Evolutionary conservation across 208 protist species (phyloP).

Genomic region (Porcisia hertigi): DNA sequence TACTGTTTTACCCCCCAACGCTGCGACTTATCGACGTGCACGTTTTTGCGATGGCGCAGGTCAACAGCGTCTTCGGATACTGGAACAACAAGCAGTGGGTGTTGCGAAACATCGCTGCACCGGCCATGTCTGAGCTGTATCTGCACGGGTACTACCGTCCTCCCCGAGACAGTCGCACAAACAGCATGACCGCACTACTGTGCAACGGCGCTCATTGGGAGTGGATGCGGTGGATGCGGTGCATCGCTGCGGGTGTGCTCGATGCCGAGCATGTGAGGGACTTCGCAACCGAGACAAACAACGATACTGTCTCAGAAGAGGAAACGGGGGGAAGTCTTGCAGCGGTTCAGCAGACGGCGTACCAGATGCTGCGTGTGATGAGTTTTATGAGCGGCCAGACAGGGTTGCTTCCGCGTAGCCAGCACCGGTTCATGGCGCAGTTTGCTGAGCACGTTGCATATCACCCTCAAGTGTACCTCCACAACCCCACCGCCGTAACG

Average conservation of each 20-base stretch:
- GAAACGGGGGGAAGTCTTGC: neutral
- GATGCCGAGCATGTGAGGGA: neutral
- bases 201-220: constrained; percentile 52
- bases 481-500: constrained; percentile 17
- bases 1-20: constrained; percentile 23
- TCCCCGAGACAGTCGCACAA: constrained; percentile 28
- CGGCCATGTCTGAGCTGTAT: constrained; percentile 13
- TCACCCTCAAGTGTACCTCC: constrained; percentile 39
- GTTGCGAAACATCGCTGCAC: constrained; percentile 31
- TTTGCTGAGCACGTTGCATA: constrained; percentile 35
- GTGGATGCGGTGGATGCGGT: constrained; percentile 60
- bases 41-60: constrained; percentile 32
- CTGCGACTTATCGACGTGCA: constrained; percentile 37
- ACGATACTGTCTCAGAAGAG: neutral
- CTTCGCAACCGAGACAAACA: constrained; percentile 1
- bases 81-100: constrained; percentile 54
- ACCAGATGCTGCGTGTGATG: constrained; percentile 34
- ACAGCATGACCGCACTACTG: constrained; percentile 42
- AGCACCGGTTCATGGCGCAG: constrained; percentile 38
- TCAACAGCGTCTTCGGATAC: constrained; percentile 29
- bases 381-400: constrained; percentile 35
- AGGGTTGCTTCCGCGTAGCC: constrained; percentile 32
- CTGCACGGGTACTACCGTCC: constrained; percentile 42
- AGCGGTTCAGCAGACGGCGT: constrained; percentile 18
- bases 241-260: constrained; percentile 18